Percentiles rank a stretch among this genome's conserved stretches.
Conservation (phyloP, 2,329 filamentous ascomycete genomes). For the Clonostachys rhizophaga region DNA sequence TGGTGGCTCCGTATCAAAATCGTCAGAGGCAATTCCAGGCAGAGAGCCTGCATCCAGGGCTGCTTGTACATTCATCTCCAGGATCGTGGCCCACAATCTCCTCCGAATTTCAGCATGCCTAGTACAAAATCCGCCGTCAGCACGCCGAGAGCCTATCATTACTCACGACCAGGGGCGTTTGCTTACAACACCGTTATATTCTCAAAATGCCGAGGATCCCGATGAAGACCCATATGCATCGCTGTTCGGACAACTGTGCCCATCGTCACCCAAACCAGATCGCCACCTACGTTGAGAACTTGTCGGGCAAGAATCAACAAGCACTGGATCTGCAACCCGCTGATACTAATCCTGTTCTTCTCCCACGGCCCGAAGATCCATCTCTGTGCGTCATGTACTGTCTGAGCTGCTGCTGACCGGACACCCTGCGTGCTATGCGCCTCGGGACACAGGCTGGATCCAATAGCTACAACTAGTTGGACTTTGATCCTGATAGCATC, state of each 20-base stretch:
- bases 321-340: conserved; percentile 32
- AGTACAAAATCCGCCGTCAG: too few relatives aligned
- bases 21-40: conserved; percentile 27
- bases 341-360: conserved; percentile 20
- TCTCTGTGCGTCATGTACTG: conserved; percentile 31
- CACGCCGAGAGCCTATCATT: too few relatives aligned
- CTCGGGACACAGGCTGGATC: conserved; percentile 22
- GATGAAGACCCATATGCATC: conserved; percentile 38
- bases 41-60: conserved; percentile 31
- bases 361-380: conserved; percentile 35
- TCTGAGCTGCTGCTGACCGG: conserved; percentile 14
- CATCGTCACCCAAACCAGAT: conserved; percentile 32
- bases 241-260: conserved; percentile 32
- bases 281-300: conserved; percentile 30
- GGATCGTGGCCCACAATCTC: conserved; percentile 35
- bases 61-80: conserved; percentile 30
- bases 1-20: conserved; percentile 30
- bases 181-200: conserved; percentile 21
- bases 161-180: too few relatives aligned
- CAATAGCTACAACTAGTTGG: conserved; percentile 32
- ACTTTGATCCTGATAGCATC: conserved; percentile 22
- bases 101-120: conserved; percentile 25
- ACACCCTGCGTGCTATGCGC: conserved; percentile 14
- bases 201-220: conserved; percentile 31
- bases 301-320: conserved; percentile 30